Conservation (phyloP, 345 rosid species). For the Barbarea vulgaris region DNA sequence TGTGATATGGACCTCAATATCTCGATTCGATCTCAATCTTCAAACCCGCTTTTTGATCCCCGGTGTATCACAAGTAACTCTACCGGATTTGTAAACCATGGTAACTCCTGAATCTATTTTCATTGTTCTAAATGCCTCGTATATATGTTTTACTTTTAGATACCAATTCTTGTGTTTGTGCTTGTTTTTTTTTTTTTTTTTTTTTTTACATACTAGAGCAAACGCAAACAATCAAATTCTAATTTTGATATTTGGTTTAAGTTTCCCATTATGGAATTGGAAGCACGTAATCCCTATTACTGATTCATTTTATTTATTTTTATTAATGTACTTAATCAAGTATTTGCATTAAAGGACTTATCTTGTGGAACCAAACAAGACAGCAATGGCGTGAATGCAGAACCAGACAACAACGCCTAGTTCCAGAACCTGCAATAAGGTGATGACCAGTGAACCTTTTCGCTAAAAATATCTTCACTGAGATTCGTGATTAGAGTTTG, state of each 20-base stretch:
- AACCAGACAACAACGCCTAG: conserved; percentile 16
- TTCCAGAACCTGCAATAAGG: conserved; percentile 30
- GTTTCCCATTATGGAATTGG: background rate
- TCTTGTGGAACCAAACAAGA: conserved; percentile 34
- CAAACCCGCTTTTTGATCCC: conserved; percentile 20
- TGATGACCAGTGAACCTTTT: conserved; percentile 10
- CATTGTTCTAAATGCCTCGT: background rate
- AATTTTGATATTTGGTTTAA: background rate
- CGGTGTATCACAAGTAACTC: conserved; percentile 25
- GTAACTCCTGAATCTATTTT: conserved; percentile 9
- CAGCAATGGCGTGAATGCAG: conserved; percentile 29
- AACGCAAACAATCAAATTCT: background rate
- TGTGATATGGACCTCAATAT: conserved; percentile 23
- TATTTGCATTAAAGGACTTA: conserved; percentile 27
- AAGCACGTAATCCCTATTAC: background rate
- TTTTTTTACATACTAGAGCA: too few species aligned
- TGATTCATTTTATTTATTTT: background rate
- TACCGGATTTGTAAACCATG: conserved; percentile 23
- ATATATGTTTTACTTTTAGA: too few species aligned
- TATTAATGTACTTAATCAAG: background rate
- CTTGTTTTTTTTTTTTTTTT: too few species aligned
- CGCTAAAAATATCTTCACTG: background rate
- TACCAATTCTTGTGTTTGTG: background rate
- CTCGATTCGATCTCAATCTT: conserved; percentile 10
- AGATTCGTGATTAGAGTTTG: background rate